Evolutionary conservation across 768 basidiomycete species (phyloP).

Genomic region (Amanita inopinata): DNA sequence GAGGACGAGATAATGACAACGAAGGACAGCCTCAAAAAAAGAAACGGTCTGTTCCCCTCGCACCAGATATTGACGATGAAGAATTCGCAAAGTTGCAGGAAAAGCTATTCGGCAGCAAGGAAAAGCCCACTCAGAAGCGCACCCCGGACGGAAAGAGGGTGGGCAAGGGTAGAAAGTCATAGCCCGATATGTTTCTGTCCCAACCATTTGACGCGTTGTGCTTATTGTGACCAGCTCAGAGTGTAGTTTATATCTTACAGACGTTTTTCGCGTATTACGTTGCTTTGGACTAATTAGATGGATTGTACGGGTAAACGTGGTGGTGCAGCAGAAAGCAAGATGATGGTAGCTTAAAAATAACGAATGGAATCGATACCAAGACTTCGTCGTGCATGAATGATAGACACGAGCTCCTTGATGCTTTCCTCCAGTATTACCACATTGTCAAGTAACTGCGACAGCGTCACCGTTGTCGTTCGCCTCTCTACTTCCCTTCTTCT

Average conservation of each 20-base stretch:
- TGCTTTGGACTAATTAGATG: conserved; percentile 1
- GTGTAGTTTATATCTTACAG: no score
- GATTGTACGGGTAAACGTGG: conserved; percentile 9
- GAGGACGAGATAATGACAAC: conserved; percentile 30
- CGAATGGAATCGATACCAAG: conserved; percentile 78
- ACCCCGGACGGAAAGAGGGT: conserved; percentile 21
- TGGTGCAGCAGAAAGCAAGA: conserved; percentile 9
- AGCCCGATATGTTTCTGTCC: neutral
- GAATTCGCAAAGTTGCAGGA: conserved; percentile 55
- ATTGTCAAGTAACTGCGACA: conserved; percentile 85
- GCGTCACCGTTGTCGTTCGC: conserved; percentile 41
- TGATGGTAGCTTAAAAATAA: conserved; percentile 44
- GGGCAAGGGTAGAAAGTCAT: conserved; percentile 24
- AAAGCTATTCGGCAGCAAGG: conserved; percentile 40
- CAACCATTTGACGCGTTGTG: no score
- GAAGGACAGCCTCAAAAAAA: conserved; percentile 40
- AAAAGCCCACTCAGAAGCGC: conserved; percentile 19
- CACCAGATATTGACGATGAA: conserved; percentile 56
- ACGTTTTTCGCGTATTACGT: no score
- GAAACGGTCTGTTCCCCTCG: conserved; percentile 31
- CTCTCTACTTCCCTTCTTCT: conserved; percentile 23
- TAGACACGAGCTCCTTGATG: conserved; percentile 85
- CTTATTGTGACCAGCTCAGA: no score
- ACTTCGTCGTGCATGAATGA: conserved; percentile 74
- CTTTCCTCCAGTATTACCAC: conserved; percentile 92